Conservation (phyloP, 1,284 basidiomycete genomes). For the Ganoderma boninense region DNA sequence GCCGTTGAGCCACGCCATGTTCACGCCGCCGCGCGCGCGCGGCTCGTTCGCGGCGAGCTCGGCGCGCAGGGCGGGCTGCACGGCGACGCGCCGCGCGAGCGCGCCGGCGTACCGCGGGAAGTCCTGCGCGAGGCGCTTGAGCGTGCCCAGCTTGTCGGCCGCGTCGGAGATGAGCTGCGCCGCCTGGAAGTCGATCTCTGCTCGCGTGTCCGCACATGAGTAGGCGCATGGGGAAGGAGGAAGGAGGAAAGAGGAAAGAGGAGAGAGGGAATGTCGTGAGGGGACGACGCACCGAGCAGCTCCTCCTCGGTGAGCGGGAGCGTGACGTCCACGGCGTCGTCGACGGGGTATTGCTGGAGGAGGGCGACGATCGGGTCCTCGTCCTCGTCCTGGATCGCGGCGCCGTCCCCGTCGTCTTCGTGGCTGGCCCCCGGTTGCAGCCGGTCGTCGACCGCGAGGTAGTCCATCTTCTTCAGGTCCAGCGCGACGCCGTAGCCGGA, state of each 20-base stretch:
- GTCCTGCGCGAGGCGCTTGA: conserved; percentile 83
- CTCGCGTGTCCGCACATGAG: background rate
- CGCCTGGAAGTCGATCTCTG: conserved; percentile 79
- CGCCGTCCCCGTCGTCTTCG: background rate
- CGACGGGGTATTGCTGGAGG: conserved; percentile 64
- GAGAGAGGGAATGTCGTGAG: too few species aligned
- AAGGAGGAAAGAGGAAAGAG: background rate
- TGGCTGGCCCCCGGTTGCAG: conserved; percentile 34
- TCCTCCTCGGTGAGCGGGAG: conserved; percentile 73
- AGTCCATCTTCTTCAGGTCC: conserved; percentile 97
- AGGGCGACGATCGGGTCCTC: conserved; percentile 58
- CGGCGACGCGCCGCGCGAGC: conserved; percentile 70
- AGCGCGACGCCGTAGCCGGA: conserved; percentile 93
- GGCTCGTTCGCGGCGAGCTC: conserved; percentile 69
- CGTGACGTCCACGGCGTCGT: conserved; percentile 57
- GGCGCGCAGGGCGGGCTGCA: conserved; percentile 58
- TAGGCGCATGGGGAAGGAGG: background rate
- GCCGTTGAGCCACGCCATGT: conserved; percentile 84
- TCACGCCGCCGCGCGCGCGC: conserved; percentile 62
- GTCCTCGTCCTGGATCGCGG: conserved; percentile 34
- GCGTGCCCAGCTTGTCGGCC: conserved; percentile 53
- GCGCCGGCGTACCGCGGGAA: conserved; percentile 87
- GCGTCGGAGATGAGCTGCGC: conserved; percentile 77
- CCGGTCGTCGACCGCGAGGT: conserved; percentile 92
- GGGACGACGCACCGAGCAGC: conserved; percentile 52